Base-by-base conservation (phyloP, 495 filamentous ascomycete species). In the Articulospora tetracladia region DNA sequence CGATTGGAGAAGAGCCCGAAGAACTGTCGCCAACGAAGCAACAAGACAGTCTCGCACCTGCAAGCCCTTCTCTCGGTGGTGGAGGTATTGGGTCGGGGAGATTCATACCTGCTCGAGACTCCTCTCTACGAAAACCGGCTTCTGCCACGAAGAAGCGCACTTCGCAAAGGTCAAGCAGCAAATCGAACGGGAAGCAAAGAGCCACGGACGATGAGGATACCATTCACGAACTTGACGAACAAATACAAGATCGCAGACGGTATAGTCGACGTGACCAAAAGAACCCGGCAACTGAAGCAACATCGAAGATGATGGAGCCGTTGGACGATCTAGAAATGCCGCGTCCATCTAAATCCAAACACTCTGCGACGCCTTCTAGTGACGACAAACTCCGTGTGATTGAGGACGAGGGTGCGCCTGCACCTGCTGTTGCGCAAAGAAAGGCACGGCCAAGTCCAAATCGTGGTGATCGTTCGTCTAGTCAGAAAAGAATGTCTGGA, bases 71-170 rank as follows among this genome's bases (percentile, higher is more conserved):
- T 39, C 53, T 69, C 27, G 58, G 63, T 19, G 32, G 32, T 39
- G 66, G 77, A 22, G 65, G 66, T 13, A 62, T 73, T 46, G 73
- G 77, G 56, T 78, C 74, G 53, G 77, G 77, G 8, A 79, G 70
- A 61, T 71, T 79, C 11, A 88, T 91, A 50, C 88, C 88, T 4
- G 76, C 80, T 3, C 77, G 87, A 55, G 86, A 89, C 51, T 90
- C 87, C 1, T 90, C 86, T 7, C 67, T 90, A 39, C 76, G 86
- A 41, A 87, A 88, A 61, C 78, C 76, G 1, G 71, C 73, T 12
- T 61, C 67, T 13, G 27, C 58, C 12, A 19, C 57, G 17, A 66
- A 61, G 58, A 69, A 63, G 30, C 59, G 58, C 23, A 55, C 54
- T 24, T 66, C 59, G 17, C 58, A 62, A 15, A 53, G 57, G 52